phyloP scores from a whole-genome alignment of 1,284 basidiomycete species.

The Ustilago sp. region DNA sequence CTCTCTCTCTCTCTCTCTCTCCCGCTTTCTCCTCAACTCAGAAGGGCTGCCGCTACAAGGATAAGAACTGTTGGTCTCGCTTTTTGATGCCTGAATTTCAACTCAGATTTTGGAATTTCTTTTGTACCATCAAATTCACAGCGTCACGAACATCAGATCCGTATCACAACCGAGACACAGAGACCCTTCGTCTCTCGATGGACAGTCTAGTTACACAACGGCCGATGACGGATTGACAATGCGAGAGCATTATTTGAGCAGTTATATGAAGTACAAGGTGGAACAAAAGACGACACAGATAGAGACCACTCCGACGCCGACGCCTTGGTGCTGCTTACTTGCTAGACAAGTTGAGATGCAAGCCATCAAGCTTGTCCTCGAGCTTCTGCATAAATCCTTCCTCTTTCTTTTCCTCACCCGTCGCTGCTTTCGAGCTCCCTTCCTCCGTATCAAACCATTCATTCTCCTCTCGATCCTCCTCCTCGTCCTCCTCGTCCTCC shows the following conservation, averaged over 20 bases:
- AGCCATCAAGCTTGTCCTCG: slow-evolving; percentile 28
- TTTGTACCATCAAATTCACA: not conserved
- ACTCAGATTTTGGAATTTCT: not conserved
- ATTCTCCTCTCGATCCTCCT: slow-evolving; percentile 23
- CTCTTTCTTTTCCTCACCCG: slow-evolving; percentile 9
- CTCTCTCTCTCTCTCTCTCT: not conserved
- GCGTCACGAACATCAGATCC: not conserved
- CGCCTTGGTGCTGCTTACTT: slow-evolving; percentile 7
- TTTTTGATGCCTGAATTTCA: slow-evolving; percentile 6
- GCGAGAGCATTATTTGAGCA: slow-evolving; percentile 1
- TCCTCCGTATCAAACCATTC: slow-evolving; percentile 47
- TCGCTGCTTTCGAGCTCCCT: slow-evolving; percentile 10
- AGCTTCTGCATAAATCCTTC: slow-evolving; percentile 34
- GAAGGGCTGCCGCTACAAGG: not conserved
- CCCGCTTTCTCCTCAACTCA: slow-evolving; percentile 2
- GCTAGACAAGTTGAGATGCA: slow-evolving; percentile 22
- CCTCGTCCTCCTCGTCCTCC: slow-evolving; percentile 14
- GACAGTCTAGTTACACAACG: not conserved
- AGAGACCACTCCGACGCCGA: not conserved
- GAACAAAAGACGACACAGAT: not conserved
- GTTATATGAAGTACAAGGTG: slow-evolving; percentile 1
- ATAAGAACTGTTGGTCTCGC: slow-evolving; percentile 7
- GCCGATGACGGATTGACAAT: not conserved
- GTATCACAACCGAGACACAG: not conserved
- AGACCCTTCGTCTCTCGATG: not conserved